Base-by-base conservation (phyloP, 1,284 basidiomycete species). In the Rhodotorula sp. region DNA sequence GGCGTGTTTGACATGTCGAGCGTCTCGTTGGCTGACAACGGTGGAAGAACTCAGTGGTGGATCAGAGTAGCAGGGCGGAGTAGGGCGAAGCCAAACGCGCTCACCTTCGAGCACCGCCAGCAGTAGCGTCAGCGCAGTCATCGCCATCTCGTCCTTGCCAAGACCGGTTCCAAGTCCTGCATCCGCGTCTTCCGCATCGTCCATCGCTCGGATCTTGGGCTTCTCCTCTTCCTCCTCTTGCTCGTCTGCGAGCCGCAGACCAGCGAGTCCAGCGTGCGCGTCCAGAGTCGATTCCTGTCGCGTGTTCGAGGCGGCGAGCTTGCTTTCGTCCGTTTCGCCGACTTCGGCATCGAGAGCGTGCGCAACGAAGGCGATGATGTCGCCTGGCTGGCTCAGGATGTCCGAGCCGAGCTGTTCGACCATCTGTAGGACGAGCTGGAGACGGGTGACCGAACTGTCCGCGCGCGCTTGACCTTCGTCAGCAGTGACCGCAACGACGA, bases 61-160 rank as follows among this genome's bases (percentile, higher is more conserved):
- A n/a, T n/a, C n/a, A n/a, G n/a, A n/a, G n/a, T n/a, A n/a, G n/a
- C n/a, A n/a, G n/a, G n/a, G n/a, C n/a, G n/a, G n/a, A n/a, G n/a
- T n/a, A n/a, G n/a, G n/a, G n/a, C n/a, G n/a, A n/a, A n/a, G n/a
- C n/a, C n/a, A n/a, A n/a, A n/a, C n/a, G n/a, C n/a, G 75, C 80
- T 63, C 75, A 91, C 92, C 89, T 86, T 94, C 91, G 30, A 94
- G 83, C 31, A 91, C 84, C 0, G 91, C 87, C 5, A 94, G 84
- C 18, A 95, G 81, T 1, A 94, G 80, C 70, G 88, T 89, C 24
- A 94, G 80, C 7, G 90, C 87, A 0, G 91, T 93, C 68, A 87
- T 85, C 0, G 85, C 83, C 82, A 94, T 86, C 69, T 89, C 88
- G 55, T 88, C 84, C 71, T 86, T 83, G 24, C 70, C 70, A 9